A percentile compares a stretch with the other conserved stretches of the same genome.
Conservation (phyloP, 306 rosid genomes). For the apple (Malus domestica) region ASM211411v1 NC_041801.1:12211501-12212000, state of each 20-base stretch:
- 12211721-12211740: constrained; percentile 75
- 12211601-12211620: constrained; percentile 45
- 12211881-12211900: constrained; percentile 87
- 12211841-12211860: constrained; percentile 22
- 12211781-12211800: constrained; percentile 22
- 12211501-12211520: constrained; percentile 88
- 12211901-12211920: constrained; percentile 91
- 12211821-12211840: constrained; percentile 10
- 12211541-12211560: constrained; percentile 71
- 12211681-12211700: constrained; percentile 66
- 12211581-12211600: constrained; percentile 61
- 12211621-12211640: constrained; percentile 9
- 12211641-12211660: constrained; percentile 1
- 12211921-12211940: constrained; percentile 73
- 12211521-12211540: constrained; percentile 87
- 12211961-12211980: constrained; percentile 60
- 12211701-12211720: constrained; percentile 58
- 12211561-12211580: constrained; percentile 35
- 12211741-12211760: constrained; percentile 65
- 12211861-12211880: constrained; percentile 81
- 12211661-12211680: constrained; percentile 76
- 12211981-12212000: constrained; percentile 88
- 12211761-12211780: constrained; percentile 74
- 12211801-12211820: neutral
- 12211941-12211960: constrained; percentile 81